phyloP scores from a whole-genome alignment of 164 flowering plant species.

The Echeveria elegans region DNA sequence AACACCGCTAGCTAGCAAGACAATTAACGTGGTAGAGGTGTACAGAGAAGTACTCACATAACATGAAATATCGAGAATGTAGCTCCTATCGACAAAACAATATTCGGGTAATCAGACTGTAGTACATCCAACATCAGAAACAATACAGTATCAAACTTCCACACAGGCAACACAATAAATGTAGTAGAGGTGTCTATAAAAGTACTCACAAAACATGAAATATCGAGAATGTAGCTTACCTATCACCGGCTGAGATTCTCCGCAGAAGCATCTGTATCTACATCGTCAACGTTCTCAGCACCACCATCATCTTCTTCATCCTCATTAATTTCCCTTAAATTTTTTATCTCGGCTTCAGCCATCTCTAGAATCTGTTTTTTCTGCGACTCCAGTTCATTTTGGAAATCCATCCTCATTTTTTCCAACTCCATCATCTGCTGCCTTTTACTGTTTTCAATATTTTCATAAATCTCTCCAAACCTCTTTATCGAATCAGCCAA shows the following conservation, averaged over 20 bases:
- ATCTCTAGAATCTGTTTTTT: slow-evolving; percentile 33
- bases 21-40: neutral
- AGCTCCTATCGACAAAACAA: too few relatives aligned
- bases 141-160: too few relatives aligned
- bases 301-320: slow-evolving; percentile 2
- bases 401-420: slow-evolving; percentile 33
- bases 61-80: too few relatives aligned
- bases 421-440: slow-evolving; percentile 36
- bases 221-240: neutral
- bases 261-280: neutral
- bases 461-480: slow-evolving; percentile 35
- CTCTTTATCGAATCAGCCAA: slow-evolving; percentile 31
- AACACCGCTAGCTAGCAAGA: neutral
- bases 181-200: neutral
- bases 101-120: neutral
- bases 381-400: slow-evolving; percentile 30
- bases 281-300: neutral
- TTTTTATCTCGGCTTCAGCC: slow-evolving; percentile 27
- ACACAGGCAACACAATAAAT: too few relatives aligned
- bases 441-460: slow-evolving; percentile 32
- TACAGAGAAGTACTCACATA: too few relatives aligned
- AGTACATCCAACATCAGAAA: neutral
- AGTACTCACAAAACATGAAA: neutral
- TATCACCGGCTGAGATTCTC: slow-evolving; percentile 6
- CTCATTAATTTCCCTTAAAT: slow-evolving; percentile 15